Conservation (phyloP, 768 basidiomycete genomes). For the Boletus huronensis region DNA sequence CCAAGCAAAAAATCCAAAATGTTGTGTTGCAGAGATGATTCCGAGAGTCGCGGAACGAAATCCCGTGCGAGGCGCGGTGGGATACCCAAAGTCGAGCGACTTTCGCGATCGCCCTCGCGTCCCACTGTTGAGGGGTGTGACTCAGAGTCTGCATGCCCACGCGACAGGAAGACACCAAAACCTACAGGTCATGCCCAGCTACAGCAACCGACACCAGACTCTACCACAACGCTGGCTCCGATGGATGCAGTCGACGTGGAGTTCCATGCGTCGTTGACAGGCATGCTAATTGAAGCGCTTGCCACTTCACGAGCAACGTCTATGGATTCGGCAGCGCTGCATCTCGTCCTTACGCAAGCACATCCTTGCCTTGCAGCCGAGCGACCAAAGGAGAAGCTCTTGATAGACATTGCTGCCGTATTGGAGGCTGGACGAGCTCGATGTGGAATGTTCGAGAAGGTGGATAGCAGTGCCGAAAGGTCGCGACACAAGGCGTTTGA, state of each 20-base stretch:
- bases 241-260: conserved; percentile 18
- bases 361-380: conserved; percentile 49
- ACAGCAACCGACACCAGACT: neutral
- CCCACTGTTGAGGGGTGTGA: neutral
- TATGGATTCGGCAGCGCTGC: conserved; percentile 52
- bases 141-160: neutral
- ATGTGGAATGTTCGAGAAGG: conserved; percentile 68
- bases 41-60: neutral
- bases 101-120: conserved; percentile 11
- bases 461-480: conserved; percentile 58
- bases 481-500: conserved; percentile 49
- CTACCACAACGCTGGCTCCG: neutral
- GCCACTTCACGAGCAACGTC: conserved; percentile 71
- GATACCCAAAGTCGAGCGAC: neutral
- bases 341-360: conserved; percentile 46
- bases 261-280: conserved; percentile 47
- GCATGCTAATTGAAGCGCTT: conserved; percentile 68
- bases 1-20: conserved; percentile 21
- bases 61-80: neutral
- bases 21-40: conserved; percentile 1
- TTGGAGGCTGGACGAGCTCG: conserved; percentile 43
- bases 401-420: conserved; percentile 46
- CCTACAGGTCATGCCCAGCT: neutral
- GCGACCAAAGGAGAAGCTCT: conserved; percentile 41
- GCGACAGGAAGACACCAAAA: conserved; percentile 4